A percentile compares a stretch with the other conserved stretches of the same genome.
Conservation (phyloP, 495 filamentous ascomycete species). For the Xylaria intraflava region DNA sequence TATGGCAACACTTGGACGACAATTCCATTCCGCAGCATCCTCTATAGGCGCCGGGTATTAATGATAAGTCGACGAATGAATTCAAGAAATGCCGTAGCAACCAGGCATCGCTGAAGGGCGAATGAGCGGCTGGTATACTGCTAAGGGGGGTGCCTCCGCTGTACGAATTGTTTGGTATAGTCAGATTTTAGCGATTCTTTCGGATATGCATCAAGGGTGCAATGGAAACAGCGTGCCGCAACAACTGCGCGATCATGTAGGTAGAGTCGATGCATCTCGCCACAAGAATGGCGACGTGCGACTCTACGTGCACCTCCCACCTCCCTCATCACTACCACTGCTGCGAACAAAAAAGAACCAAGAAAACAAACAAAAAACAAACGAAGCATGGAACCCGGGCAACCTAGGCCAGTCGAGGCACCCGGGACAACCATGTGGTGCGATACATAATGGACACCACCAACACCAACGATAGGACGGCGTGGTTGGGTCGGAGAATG, state of each 20-base stretch:
- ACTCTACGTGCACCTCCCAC: background rate
- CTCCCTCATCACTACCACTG: background rate
- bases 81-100: background rate
- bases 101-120: background rate
- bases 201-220: conserved; percentile 9
- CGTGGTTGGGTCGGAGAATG: background rate
- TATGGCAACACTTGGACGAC: background rate
- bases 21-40: background rate
- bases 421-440: conserved; percentile 1
- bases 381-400: background rate
- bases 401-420: background rate
- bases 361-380: background rate
- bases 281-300: background rate
- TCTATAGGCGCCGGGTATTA: conserved; percentile 1
- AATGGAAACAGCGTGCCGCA: background rate
- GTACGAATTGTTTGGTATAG: background rate
- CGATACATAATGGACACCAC: background rate
- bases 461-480: background rate
- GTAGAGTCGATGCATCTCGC: conserved; percentile 3
- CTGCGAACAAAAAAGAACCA: background rate
- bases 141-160: background rate
- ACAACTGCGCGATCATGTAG: conserved; percentile 5
- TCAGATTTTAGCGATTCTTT: conserved; percentile 5
- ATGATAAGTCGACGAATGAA: background rate
- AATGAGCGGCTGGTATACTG: background rate